Percentiles rank a stretch among this genome's conserved stretches.
Evolutionary conservation across 2,329 filamentous ascomycete species (phyloP).

Genomic region (Ophiocordyceps camponoti-rufipedis): DNA sequence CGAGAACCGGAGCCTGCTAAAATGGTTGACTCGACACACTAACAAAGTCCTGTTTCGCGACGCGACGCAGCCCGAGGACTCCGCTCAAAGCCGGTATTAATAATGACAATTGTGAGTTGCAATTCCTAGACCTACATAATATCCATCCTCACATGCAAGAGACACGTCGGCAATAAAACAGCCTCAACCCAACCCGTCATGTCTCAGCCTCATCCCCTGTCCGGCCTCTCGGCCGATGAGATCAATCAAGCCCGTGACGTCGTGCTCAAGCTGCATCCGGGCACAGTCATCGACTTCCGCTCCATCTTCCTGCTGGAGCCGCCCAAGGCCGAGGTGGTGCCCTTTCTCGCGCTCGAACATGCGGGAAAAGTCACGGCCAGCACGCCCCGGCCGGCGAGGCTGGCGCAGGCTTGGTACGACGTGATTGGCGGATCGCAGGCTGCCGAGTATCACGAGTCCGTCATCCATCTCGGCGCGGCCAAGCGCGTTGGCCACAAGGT

Average conservation of each 20-base stretch:
- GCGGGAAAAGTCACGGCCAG: constrained; percentile 11
- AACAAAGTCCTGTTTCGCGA: too few species aligned
- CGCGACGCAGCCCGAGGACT: too few species aligned
- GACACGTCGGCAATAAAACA: too few species aligned
- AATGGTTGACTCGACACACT: too few species aligned
- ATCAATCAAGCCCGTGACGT: constrained; percentile 15
- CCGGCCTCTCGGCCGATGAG: constrained; percentile 10
- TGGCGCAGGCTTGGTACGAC: constrained; percentile 23
- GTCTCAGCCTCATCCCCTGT: constrained; percentile 11
- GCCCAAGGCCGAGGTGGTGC: constrained; percentile 24
- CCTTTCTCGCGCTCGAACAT: constrained; percentile 26
- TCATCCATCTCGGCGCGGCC: constrained; percentile 13
- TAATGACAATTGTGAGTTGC: too few species aligned
- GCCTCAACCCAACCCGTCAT: background rate
- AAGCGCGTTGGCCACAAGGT: constrained; percentile 9
- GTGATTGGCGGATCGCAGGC: constrained; percentile 10
- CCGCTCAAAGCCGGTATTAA: background rate
- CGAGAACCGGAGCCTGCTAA: too few species aligned
- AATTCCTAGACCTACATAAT: background rate
- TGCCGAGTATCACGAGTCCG: constrained; percentile 15
- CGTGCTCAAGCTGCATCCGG: constrained; percentile 12
- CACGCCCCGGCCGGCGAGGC: constrained; percentile 13
- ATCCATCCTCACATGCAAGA: background rate
- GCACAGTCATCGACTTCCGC: constrained; percentile 22
- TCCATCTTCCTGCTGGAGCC: constrained; percentile 32